Evolutionary conservation across 176 grass and related monocot species (phyloP), one percentile per base, ranked within the genome.

Genomic region (Ampelocalamus luodianensis): DNA sequence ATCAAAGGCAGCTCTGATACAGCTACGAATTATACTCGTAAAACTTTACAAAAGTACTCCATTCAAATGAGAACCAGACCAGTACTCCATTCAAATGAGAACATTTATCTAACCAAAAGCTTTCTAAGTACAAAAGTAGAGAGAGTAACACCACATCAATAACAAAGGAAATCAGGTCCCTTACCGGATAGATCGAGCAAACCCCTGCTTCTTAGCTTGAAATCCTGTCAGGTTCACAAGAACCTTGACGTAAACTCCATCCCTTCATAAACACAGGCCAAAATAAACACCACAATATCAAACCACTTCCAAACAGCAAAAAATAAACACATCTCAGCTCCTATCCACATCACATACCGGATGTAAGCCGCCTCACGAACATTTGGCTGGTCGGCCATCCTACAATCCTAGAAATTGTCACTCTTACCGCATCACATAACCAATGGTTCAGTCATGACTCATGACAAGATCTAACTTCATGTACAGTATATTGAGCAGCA

Each of bases 121-220:
- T 78, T 40, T 23, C 20, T 68, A 43, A 15, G 10, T 65, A 46
- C 32, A 83, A 27, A 0, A 78, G 49, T 71, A 36, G 74, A 22
- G 38, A 76, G 65, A 16, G 74, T 62, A 74, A 20, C 18, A 4
- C 48, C 68, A 76, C n/a, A 54, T 13, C 6, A 59, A 42, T 11
- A 65, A n/a, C 13, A 64, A 78, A 50, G 5, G 9, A 79, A 36
- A 36, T 54, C 34, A 15, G 18, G 24, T 55, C 8, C 26, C 69
- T 87, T 87, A 97, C 92, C 94, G 72, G 56, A 94, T 89, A 76
- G 80, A 92, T 62, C 84, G 87, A 79, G 88, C 91, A 79, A 86
- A 60, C 51, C 87, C 88, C 49, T 76, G 83, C 77, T 86, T 77
- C 74, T 94, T 94, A 77, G 68, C 27, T 61, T 81, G 83, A 86